These are phyloP conservation scores for Acacia crassicarpa DNA, from an alignment of 306 rosid genomes.

Conservation along the genomic window DNA sequence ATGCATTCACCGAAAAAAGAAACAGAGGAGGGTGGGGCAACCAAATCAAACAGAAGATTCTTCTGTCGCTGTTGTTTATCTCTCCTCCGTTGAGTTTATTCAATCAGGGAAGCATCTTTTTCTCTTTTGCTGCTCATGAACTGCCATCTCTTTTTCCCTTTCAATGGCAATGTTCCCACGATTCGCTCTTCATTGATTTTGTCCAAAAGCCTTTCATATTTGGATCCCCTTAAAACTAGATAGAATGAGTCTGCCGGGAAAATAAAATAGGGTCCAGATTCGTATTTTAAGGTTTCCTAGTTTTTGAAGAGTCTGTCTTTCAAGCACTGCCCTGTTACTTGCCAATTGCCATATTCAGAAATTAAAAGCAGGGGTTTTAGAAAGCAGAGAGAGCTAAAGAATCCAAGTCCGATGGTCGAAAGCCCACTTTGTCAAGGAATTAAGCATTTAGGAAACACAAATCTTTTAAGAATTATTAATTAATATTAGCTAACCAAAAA, in stretches of 20 bases:
- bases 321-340: background rate
- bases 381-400: background rate
- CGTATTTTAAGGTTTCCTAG: background rate
- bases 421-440: conserved; percentile 46
- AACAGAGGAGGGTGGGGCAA: background rate
- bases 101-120: conserved; percentile 16
- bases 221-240: background rate
- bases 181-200: background rate
- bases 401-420: conserved; percentile 57
- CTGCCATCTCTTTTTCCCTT: conserved; percentile 1
- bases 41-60: conserved; percentile 11
- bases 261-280: background rate
- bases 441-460: conserved; percentile 26
- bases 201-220: background rate
- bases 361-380: conserved; percentile 1
- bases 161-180: conserved; percentile 6
- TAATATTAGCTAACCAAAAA: conserved; percentile 61
- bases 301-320: background rate
- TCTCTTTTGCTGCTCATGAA: background rate
- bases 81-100: background rate
- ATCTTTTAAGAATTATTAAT: conserved; percentile 26
- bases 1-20: background rate
- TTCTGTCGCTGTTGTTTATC: background rate
- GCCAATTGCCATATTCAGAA: conserved; percentile 15
- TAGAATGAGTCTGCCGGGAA: background rate